Evolutionary conservation across 345 rosid genomes (phyloP).

Genomic region (Hibiscus trionum): DNA sequence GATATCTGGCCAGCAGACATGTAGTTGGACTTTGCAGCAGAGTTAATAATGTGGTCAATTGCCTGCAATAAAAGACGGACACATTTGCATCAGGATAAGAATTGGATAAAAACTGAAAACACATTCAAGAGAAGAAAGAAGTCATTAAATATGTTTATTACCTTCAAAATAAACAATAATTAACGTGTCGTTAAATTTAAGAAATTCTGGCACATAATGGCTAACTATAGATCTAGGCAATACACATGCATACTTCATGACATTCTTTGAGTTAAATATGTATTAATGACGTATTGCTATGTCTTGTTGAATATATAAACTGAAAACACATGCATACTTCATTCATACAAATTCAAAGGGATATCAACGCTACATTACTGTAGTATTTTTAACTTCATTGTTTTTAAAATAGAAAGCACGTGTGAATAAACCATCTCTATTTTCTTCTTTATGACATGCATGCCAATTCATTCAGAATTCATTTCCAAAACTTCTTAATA

Average conservation of each 20-base stretch:
- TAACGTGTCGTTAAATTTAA: not conserved
- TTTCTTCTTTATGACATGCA: not conserved
- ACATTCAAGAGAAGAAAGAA: not conserved
- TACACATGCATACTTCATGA: not conserved
- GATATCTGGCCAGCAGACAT: slow-evolving; percentile 63
- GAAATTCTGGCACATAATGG: not conserved
- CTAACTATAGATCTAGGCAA: not conserved
- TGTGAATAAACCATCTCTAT: not conserved
- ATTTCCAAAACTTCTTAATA: not conserved
- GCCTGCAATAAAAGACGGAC: slow-evolving; percentile 33
- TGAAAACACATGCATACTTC: too few species aligned
- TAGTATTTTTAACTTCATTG: not conserved
- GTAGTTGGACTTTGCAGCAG: slow-evolving; percentile 62
- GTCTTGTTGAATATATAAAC: too few species aligned
- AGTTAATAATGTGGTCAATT: slow-evolving; percentile 65
- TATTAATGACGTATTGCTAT: too few species aligned
- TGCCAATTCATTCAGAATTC: not conserved
- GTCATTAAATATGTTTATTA: not conserved
- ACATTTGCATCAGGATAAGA: not conserved
- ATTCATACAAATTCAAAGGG: too few species aligned
- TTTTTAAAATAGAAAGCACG: not conserved
- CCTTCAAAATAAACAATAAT: not conserved
- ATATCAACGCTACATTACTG: not conserved
- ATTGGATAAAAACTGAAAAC: not conserved
- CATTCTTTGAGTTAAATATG: too few species aligned